A percentile compares a stretch with the other conserved stretches of the same genome.
Conservation (phyloP, 495 filamentous ascomycete species). For the Pyrenopolyporus hunteri region DNA sequence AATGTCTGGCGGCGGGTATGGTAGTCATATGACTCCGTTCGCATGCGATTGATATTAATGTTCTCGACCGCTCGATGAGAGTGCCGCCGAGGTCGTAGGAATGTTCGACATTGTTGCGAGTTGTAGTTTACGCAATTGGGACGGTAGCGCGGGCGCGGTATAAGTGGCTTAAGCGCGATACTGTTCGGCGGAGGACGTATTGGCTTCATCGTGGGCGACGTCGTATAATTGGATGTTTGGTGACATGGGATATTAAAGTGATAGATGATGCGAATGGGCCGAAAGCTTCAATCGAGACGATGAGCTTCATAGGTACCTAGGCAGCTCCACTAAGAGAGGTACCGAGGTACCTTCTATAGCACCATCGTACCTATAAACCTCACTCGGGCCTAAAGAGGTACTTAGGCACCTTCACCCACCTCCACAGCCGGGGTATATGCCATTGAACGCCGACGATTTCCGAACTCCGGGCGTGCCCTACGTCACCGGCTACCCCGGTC, state of each 20-base stretch:
- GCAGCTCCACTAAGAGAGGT: neutral
- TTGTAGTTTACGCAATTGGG: constrained; percentile 5
- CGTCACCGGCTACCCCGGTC: too few relatives aligned
- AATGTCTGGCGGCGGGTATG: constrained; percentile 54
- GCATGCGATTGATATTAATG: constrained; percentile 54
- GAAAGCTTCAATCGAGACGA: neutral
- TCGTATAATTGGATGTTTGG: neutral
- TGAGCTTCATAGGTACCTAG: neutral
- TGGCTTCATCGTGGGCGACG: constrained; percentile 35
- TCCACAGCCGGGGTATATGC: too few relatives aligned
- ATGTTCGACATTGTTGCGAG: constrained; percentile 43
- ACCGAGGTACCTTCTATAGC: neutral
- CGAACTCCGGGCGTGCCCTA: too few relatives aligned
- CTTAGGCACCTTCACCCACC: too few relatives aligned
- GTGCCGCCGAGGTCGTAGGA: constrained; percentile 39
- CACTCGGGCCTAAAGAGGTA: too few relatives aligned
- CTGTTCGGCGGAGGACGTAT: constrained; percentile 25
- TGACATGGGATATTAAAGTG: too few relatives aligned
- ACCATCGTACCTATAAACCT: too few relatives aligned
- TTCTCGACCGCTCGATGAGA: constrained; percentile 47
- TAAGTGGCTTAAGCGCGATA: constrained; percentile 9
- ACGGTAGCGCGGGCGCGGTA: neutral
- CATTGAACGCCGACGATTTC: too few relatives aligned
- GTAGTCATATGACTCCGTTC: constrained; percentile 48
- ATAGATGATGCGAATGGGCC: neutral